These are phyloP conservation scores for Fibroporia radiculosa DNA, from an alignment of 768 basidiomycete genomes.

Conservation along the genomic window DNA sequence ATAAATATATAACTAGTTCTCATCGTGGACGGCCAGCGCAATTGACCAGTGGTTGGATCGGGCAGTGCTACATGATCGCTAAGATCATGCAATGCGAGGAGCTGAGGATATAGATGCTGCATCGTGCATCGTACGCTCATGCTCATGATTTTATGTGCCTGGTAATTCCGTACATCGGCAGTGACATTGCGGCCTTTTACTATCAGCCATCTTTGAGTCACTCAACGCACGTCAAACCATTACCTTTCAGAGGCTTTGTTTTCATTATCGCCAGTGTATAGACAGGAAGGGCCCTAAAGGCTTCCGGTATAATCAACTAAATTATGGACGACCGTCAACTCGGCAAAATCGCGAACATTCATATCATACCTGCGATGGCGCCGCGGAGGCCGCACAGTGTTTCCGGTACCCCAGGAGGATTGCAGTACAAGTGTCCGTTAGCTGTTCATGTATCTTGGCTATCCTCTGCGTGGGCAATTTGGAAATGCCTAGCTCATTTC, in stretches of 20 bases:
- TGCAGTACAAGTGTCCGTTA: conserved; percentile 78
- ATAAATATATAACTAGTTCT: conserved; percentile 79
- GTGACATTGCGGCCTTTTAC: conserved; percentile 74
- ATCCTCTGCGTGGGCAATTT: conserved; percentile 53
- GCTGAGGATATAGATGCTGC: conserved; percentile 78
- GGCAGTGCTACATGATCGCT: conserved; percentile 64
- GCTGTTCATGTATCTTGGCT: conserved; percentile 70
- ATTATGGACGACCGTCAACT: conserved; percentile 7
- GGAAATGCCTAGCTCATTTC: conserved; percentile 51
- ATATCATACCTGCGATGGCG: conserved; percentile 60
- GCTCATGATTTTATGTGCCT: conserved; percentile 67
- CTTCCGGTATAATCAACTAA: conserved; percentile 91
- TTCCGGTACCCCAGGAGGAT: conserved; percentile 81
- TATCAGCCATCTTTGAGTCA: no score
- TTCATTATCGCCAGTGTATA: conserved; percentile 80
- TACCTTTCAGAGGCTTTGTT: conserved; percentile 90
- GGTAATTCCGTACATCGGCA: conserved; percentile 89
- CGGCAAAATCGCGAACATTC: not conserved
- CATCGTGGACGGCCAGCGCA: conserved; percentile 71
- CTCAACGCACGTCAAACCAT: no score
- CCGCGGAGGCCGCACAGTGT: conserved; percentile 77
- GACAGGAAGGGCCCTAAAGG: conserved; percentile 78
- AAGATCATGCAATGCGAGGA: conserved; percentile 85
- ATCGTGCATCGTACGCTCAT: conserved; percentile 65
- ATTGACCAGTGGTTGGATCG: conserved; percentile 45